A percentile compares a stretch with the other conserved stretches of the same genome.
These are phyloP conservation scores for Dactylellina sp. DNA, from an alignment of 2,329 filamentous ascomycete genomes.

Conservation along the genomic window DNA sequence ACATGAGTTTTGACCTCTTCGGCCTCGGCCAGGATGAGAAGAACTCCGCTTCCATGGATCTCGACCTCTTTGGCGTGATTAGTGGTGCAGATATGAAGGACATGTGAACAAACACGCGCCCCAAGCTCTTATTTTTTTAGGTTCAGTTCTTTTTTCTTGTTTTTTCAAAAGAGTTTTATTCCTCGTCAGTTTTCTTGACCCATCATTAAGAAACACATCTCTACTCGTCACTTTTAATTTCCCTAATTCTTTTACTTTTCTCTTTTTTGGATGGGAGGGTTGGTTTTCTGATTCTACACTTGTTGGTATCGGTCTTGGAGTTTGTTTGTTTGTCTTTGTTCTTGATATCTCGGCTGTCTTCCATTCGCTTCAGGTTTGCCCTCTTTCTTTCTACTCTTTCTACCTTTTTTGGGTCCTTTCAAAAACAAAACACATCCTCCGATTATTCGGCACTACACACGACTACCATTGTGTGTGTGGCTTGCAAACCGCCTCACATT, in stretches of 20 bases:
- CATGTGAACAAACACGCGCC: slow-evolving; percentile 24
- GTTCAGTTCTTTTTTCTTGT: slow-evolving; percentile 24
- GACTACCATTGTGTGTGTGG: slow-evolving; percentile 32
- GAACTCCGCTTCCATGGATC: slow-evolving; percentile 22
- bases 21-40: slow-evolving; percentile 41
- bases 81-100: slow-evolving; percentile 15
- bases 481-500: slow-evolving; percentile 33
- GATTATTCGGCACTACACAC: slow-evolving; percentile 13
- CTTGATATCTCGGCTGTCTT: slow-evolving; percentile 53
- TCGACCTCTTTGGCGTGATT: slow-evolving; percentile 41
- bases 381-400: slow-evolving; percentile 21
- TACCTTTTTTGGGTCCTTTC: slow-evolving; percentile 21
- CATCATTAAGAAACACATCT: slow-evolving; percentile 54
- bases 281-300: slow-evolving; percentile 18
- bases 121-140: slow-evolving; percentile 5
- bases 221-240: slow-evolving; percentile 44
- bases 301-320: slow-evolving; percentile 33
- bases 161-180: slow-evolving; percentile 33
- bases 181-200: slow-evolving; percentile 56
- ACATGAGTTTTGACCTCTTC: slow-evolving; percentile 45
- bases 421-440: not conserved
- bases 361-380: slow-evolving; percentile 42
- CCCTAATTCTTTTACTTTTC: slow-evolving; percentile 49
- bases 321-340: slow-evolving; percentile 29
- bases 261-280: slow-evolving; percentile 17